Conservation (phyloP, 805 yeast genomes). For the Pichia kluyveri region DNA sequence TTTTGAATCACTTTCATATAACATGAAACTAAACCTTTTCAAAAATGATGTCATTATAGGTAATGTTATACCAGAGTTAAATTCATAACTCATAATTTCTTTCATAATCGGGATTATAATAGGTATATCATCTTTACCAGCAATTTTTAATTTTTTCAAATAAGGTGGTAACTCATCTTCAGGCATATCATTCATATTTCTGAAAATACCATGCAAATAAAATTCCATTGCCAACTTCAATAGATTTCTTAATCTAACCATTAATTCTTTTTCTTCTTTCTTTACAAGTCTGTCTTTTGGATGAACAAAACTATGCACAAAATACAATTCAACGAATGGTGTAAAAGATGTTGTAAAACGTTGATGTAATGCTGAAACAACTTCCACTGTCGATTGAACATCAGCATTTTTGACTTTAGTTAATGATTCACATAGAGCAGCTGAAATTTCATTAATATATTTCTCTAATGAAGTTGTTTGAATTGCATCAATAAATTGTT, state of each 20-base stretch:
- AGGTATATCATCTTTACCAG: slow-evolving; percentile 18
- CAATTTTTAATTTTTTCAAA: slow-evolving; percentile 26
- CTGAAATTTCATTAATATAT: slow-evolving; percentile 61
- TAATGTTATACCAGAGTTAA: slow-evolving; percentile 20
- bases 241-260: slow-evolving; percentile 36
- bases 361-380: slow-evolving; percentile 68
- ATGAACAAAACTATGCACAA: slow-evolving; percentile 32
- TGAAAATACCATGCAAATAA: slow-evolving; percentile 46
- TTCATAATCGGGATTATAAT: slow-evolving; percentile 31
- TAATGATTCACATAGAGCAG: slow-evolving; percentile 57
- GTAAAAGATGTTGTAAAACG: slow-evolving; percentile 53
- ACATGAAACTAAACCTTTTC: slow-evolving; percentile 35
- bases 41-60: slow-evolving; percentile 39
- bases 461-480: slow-evolving; percentile 56
- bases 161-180: slow-evolving; percentile 36
- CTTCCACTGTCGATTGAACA: slow-evolving; percentile 52
- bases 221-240: slow-evolving; percentile 50
- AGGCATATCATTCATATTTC: slow-evolving; percentile 34
- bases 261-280: slow-evolving; percentile 36
- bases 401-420: slow-evolving; percentile 48
- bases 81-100: slow-evolving; percentile 35
- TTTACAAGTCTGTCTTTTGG: slow-evolving; percentile 24
- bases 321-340: slow-evolving; percentile 33
- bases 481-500: slow-evolving; percentile 50
- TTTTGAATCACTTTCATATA: slow-evolving; percentile 12